Evolutionary conservation across 2,329 filamentous ascomycete species (phyloP).

Genomic region (Colletotrichum sp.): DNA sequence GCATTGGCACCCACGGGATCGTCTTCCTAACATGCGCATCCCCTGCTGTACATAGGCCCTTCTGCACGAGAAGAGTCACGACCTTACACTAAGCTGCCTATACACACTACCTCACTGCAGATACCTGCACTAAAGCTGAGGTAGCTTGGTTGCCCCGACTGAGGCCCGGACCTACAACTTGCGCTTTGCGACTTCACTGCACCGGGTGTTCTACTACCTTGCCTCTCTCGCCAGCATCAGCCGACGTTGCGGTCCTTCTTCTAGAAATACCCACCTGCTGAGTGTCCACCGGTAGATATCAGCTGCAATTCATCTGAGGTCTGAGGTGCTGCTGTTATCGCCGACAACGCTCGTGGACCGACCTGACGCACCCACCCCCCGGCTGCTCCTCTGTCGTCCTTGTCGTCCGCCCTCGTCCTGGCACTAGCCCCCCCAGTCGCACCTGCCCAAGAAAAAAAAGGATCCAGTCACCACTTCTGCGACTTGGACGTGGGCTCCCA

Average conservation of each 20-base stretch:
- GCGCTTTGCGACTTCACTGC: not conserved
- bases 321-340: not conserved
- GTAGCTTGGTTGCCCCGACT: slow-evolving; percentile 5
- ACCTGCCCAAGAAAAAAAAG: not conserved
- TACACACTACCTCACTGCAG: not conserved
- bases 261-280: slow-evolving; percentile 14
- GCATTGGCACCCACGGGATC: slow-evolving; percentile 6
- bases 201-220: not conserved
- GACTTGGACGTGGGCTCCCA: slow-evolving; percentile 5
- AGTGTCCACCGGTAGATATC: not conserved
- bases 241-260: not conserved
- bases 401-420: not conserved
- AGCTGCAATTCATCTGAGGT: not conserved
- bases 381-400: not conserved
- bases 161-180: slow-evolving; percentile 8
- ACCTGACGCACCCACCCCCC: not conserved
- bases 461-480: not conserved
- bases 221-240: not conserved
- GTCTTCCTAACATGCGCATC: slow-evolving; percentile 9
- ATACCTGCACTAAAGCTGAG: not conserved
- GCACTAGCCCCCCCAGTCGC: not conserved
- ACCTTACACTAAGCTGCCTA: not conserved
- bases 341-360: slow-evolving; percentile 5
- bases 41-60: slow-evolving; percentile 8
- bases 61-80: slow-evolving; percentile 13